Conservation (phyloP, 2,329 filamentous ascomycete genomes). For the Fusarium mexicanum region DNA sequence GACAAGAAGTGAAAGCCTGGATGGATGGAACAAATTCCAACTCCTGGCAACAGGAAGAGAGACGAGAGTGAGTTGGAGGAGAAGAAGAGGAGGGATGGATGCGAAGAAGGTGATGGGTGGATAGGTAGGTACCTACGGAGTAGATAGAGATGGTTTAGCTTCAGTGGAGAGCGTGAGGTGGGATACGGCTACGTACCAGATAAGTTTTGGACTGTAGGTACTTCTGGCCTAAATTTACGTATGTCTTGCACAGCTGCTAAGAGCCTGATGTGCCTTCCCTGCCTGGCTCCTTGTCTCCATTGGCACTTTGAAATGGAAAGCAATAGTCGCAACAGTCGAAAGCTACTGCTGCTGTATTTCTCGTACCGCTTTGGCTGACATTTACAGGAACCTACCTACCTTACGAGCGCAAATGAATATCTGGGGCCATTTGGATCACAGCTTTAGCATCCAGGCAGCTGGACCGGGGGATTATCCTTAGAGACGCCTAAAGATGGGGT, state of each 20-base stretch:
- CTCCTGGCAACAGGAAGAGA: slow-evolving; percentile 46
- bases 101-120: slow-evolving; percentile 36
- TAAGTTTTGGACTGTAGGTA: slow-evolving; percentile 28
- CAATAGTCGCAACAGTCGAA: neutral
- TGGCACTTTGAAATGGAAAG: neutral
- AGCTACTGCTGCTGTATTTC: neutral
- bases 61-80: slow-evolving; percentile 39
- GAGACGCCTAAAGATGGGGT: slow-evolving; percentile 42
- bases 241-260: slow-evolving; percentile 17
- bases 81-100: slow-evolving; percentile 38
- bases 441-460: slow-evolving; percentile 20
- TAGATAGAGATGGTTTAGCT: slow-evolving; percentile 38
- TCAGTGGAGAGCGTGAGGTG: slow-evolving; percentile 31
- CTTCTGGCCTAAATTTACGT: slow-evolving; percentile 30
- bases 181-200: slow-evolving; percentile 21
- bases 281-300: slow-evolving; percentile 1
- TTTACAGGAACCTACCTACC: neutral
- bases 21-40: slow-evolving; percentile 55
- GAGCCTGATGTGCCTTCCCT: slow-evolving; percentile 19
- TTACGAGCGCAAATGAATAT: slow-evolving; percentile 23
- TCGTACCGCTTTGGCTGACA: neutral
- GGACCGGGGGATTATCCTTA: slow-evolving; percentile 32
- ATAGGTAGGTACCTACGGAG: slow-evolving; percentile 15
- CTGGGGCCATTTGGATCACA: slow-evolving; percentile 19
- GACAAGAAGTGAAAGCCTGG: slow-evolving; percentile 53